Conservation (phyloP, 345 rosid genomes). For the Ailanthus altissimus region DNA sequence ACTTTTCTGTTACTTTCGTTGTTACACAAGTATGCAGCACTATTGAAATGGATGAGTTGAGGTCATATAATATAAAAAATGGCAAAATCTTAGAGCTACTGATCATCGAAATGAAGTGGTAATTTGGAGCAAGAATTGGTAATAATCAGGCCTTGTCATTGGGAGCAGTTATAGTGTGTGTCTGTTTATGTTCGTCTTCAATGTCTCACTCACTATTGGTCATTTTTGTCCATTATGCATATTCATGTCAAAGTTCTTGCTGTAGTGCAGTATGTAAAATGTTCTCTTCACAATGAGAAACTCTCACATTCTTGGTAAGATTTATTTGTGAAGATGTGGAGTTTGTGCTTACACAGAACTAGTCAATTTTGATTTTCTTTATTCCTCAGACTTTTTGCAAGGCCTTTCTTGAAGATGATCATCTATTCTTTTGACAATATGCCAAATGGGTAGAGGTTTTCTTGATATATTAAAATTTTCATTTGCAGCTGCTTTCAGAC, state of each 20-base stretch:
- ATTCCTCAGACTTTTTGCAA: not conserved
- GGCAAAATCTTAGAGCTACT: not conserved
- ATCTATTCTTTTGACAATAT: not conserved
- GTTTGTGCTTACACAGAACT: not conserved
- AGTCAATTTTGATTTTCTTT: constrained; percentile 11
- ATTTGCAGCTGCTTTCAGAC: constrained; percentile 80
- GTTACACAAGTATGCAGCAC: not conserved
- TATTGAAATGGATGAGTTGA: not conserved
- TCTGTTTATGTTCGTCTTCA: not conserved
- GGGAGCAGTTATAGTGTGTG: not conserved
- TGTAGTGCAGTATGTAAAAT: not conserved
- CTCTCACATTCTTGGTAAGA: not conserved
- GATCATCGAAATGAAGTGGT: not conserved
- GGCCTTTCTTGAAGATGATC: not conserved
- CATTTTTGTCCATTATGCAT: not conserved
- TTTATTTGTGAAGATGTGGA: not conserved
- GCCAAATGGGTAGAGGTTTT: constrained; percentile 10
- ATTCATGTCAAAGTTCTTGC: constrained; percentile 3
- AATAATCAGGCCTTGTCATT: not conserved
- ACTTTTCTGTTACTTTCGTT: not conserved
- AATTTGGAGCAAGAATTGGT: not conserved
- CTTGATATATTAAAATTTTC: constrained; percentile 25
- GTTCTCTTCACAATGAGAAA: not conserved
- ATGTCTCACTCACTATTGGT: not conserved
- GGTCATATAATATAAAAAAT: not conserved